Conservation (phyloP, 306 rosid species). For the Cicer yamashitae region DNA sequence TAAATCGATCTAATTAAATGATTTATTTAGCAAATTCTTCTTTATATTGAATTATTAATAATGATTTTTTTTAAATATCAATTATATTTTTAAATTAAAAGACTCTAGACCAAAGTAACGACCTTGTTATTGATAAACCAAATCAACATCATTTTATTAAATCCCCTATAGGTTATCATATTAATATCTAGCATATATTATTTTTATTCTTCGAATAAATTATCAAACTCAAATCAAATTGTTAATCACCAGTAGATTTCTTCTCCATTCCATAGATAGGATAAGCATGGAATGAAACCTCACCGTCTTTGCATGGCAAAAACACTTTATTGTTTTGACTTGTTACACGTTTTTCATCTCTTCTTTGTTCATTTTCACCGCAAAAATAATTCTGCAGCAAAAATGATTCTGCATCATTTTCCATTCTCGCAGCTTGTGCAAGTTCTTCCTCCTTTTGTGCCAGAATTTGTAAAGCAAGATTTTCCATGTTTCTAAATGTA, state of each 20-base stretch:
- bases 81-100: too few relatives aligned
- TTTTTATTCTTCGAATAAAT: too few relatives aligned
- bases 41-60: too few relatives aligned
- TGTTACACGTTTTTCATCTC: background rate
- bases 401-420: slow-evolving; percentile 74
- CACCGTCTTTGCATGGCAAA: slow-evolving; percentile 80
- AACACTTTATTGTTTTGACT: background rate
- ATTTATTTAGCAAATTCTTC: too few relatives aligned
- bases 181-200: too few relatives aligned
- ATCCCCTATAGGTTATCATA: too few relatives aligned
- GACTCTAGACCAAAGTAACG: too few relatives aligned
- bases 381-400: slow-evolving; percentile 73
- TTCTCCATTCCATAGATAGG: slow-evolving; percentile 71
- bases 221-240: background rate
- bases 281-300: slow-evolving; percentile 64
- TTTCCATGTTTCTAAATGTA: slow-evolving; percentile 53
- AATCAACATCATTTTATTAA: too few relatives aligned
- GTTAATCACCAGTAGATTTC: slow-evolving; percentile 63
- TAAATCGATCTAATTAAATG: too few relatives aligned
- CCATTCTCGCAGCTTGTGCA: slow-evolving; percentile 47
- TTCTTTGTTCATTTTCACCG: slow-evolving; percentile 17
- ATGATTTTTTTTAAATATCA: too few relatives aligned
- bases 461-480: slow-evolving; percentile 36
- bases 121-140: too few relatives aligned
- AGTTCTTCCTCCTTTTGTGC: slow-evolving; percentile 66